phyloP scores from a whole-genome alignment of 2,329 filamentous ascomycete genomes.

The Aspergillus eucalypticola region DNA sequence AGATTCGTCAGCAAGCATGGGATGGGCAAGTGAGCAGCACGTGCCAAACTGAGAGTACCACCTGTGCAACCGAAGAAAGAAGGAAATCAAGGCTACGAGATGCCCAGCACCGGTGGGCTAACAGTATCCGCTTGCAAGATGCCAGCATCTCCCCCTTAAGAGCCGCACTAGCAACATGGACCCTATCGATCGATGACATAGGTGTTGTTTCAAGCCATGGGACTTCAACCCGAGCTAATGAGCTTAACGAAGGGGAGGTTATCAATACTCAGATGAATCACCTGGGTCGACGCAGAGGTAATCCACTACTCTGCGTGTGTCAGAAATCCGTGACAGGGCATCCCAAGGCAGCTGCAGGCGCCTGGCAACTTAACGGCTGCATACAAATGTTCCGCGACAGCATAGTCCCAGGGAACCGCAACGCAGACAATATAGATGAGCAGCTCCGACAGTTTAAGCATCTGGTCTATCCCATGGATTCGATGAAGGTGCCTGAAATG shows the following conservation, averaged over 20 bases:
- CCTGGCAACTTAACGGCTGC: conserved; percentile 98
- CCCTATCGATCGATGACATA: conserved; percentile 90
- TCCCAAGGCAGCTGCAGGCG: conserved; percentile 95
- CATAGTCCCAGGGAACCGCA: conserved; percentile 90
- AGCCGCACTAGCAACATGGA: conserved; percentile 92
- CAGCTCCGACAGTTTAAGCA: conserved; percentile 32
- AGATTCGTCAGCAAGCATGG: conserved; percentile 63
- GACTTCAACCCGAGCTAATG: conserved; percentile 94
- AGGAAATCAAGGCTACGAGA: conserved; percentile 70
- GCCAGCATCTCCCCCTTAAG: conserved; percentile 86
- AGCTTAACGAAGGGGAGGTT: conserved; percentile 97
- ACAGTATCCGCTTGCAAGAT: conserved; percentile 95
- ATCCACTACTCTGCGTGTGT: conserved; percentile 85
- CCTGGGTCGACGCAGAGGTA: conserved; percentile 89
- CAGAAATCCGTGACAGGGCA: conserved; percentile 98
- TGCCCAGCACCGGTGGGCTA: conserved; percentile 82
- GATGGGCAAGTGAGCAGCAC: background rate
- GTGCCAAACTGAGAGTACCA: background rate
- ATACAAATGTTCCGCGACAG: conserved; percentile 90
- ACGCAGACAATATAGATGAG: conserved; percentile 87
- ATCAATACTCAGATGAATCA: conserved; percentile 92
- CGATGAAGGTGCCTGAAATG: conserved; percentile 24
- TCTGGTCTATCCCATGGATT: conserved; percentile 35
- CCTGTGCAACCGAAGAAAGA: background rate
- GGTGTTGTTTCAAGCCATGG: conserved; percentile 95